Base-by-base conservation (phyloP, 164 flowering plant species). In the Umbilicus rupestris region DNA sequence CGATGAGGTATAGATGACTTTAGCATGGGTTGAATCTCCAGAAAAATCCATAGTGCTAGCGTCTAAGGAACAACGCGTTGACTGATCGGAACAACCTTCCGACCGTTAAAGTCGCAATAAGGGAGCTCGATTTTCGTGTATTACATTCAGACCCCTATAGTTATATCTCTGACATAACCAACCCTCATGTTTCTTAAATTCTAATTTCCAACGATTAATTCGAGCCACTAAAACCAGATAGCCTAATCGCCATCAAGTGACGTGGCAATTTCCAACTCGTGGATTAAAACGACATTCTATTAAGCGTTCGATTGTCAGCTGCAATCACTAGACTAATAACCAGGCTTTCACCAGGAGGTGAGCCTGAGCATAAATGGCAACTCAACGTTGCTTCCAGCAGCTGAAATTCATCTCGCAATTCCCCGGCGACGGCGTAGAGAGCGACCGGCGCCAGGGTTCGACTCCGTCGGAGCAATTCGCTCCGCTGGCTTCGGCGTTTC, bases 401-500 rank as follows among this genome's bases (percentile, higher is more conserved):
- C 62, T 78, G 66, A 41, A 68, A 70, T 55, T 63, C 42, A 68
- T 70, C 70, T 71, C 76, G 12, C 81, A 73, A 49, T 73, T 80
- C 8, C 73, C 89, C 64, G 73, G 76, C 55, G 83, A 74, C 46
- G 39, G 69, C 3, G 65, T 62, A 45, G 65, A 59, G 46, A 24
- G 62, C 5, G 15, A 70, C 24, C 57, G 60, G 20, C 42, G 49
- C 45, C 44, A 37, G 14, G 74, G 55, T 16, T 65, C 22, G 69
- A 63, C 84, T 15, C 91, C 88, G 6, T 84, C 93, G 0, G 85
- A 84, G 59, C 80, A 88, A 57, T 84, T 90, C 42, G 67, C 79
- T 2, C 92, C 86, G 3, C 77, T 86, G 24, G 91, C 84, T 16
- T 74, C 82, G 3, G 76, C 68, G 0, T 90, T 90, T 68, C 69